Conservation (phyloP, 2,329 filamentous ascomycete genomes). For the Tothia fuscella region DNA sequence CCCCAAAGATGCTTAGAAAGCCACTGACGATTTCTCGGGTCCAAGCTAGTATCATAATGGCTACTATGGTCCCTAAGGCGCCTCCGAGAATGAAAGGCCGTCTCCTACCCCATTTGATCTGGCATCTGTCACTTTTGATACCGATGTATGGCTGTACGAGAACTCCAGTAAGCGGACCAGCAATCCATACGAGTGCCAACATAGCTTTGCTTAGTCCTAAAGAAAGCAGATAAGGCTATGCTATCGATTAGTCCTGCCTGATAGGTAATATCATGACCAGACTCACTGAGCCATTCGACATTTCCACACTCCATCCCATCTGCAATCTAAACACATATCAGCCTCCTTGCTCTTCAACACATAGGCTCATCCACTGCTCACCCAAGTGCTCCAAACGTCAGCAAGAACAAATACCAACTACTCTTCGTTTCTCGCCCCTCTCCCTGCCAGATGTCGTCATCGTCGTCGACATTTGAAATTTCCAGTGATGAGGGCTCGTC, state of each 20-base stretch:
- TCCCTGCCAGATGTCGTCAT: conserved; percentile 29
- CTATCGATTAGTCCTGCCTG: conserved; percentile 6
- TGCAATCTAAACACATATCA: conserved; percentile 49
- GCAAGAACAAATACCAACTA: conserved; percentile 69
- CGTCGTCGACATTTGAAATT: conserved; percentile 5
- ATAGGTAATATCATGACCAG: neutral
- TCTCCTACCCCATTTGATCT: conserved; percentile 36
- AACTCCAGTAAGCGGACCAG: conserved; percentile 41
- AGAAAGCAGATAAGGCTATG: conserved; percentile 38
- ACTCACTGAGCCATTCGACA: conserved; percentile 74
- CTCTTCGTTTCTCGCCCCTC: conserved; percentile 59
- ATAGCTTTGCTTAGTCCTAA: conserved; percentile 41
- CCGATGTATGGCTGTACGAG: conserved; percentile 44
- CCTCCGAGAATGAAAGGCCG: conserved; percentile 41
- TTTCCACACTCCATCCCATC: conserved; percentile 90
- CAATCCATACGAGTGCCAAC: conserved; percentile 42
- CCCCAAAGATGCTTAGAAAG: conserved; percentile 58
- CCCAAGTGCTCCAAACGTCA: conserved; percentile 78
- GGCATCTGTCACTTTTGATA: conserved; percentile 39
- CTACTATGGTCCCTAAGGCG: conserved; percentile 36
- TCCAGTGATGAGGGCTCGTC: conserved; percentile 17
- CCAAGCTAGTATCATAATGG: conserved; percentile 39
- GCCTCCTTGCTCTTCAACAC: conserved; percentile 1
- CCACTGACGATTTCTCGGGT: conserved; percentile 46
- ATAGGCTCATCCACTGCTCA: conserved; percentile 21